phyloP scores from a whole-genome alignment of 176 grass and related monocot species.

The Urochloa ruziziensis region DNA sequence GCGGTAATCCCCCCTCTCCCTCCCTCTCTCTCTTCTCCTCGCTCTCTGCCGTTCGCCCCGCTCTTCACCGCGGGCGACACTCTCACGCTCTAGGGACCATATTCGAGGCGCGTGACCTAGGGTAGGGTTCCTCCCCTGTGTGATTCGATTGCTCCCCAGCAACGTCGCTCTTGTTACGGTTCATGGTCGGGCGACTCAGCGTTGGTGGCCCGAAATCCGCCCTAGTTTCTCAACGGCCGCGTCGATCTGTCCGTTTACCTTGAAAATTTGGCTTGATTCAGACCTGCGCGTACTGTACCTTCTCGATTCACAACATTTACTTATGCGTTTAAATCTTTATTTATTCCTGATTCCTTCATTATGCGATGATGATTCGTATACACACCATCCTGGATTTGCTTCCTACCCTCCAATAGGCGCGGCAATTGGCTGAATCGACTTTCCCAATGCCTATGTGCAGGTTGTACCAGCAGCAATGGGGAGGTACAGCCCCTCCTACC shows the following conservation, averaged over 20 bases:
- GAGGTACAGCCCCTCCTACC: conserved; percentile 63
- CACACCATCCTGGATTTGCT: neutral
- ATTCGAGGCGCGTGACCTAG: neutral
- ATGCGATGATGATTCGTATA: neutral
- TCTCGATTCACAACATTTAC: neutral
- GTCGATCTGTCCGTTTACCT: neutral
- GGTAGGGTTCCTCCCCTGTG: neutral
- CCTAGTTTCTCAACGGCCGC: neutral
- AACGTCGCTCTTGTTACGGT: neutral
- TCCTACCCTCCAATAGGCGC: neutral
- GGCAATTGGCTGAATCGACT: neutral
- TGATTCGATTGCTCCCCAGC: neutral
- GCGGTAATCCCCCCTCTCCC: neutral
- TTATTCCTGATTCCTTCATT: neutral
- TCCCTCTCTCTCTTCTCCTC: neutral
- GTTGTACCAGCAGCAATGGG: conserved; percentile 45
- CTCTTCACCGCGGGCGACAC: neutral
- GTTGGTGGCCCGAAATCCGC: neutral
- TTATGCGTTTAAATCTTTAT: neutral
- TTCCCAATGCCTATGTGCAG: neutral
- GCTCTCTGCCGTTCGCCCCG: neutral
- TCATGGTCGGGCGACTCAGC: neutral
- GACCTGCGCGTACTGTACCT: neutral
- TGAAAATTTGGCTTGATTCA: neutral
- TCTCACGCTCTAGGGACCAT: neutral